Percentiles rank a stretch among this genome's conserved stretches.
Evolutionary conservation across 2,329 filamentous ascomycete genomes (phyloP).

Genomic region (Talaromyces rugulosus): DNA sequence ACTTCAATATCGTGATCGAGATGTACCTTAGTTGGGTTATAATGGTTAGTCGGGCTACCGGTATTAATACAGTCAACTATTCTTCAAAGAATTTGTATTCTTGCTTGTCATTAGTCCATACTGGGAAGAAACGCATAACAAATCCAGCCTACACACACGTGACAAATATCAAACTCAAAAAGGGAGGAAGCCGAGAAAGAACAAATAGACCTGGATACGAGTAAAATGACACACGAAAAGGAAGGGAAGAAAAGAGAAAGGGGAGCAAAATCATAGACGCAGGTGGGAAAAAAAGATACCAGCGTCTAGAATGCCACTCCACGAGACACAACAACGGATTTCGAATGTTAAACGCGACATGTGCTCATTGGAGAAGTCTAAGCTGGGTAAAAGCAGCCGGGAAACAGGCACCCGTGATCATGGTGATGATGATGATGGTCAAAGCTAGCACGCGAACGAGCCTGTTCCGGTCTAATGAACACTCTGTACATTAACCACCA

Average conservation of each 20-base stretch:
- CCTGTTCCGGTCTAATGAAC: conserved; percentile 1
- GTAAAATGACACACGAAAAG: conserved; percentile 11
- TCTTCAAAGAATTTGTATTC: conserved; percentile 16
- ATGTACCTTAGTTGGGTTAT: not conserved
- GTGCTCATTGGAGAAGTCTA: not conserved
- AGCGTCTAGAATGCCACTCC: not conserved
- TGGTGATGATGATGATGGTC: not conserved
- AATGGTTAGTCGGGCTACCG: not conserved
- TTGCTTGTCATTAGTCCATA: conserved; percentile 33
- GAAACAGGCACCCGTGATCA: not conserved
- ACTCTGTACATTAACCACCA: not conserved
- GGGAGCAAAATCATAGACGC: not conserved
- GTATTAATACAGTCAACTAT: not conserved
- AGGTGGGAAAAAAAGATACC: not conserved
- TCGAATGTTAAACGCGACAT: not conserved
- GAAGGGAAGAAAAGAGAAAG: not conserved
- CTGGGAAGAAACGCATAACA: conserved; percentile 15
- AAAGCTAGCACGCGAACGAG: not conserved
- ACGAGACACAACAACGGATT: not conserved
- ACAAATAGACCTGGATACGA: conserved; percentile 11
- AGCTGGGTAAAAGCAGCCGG: not conserved
- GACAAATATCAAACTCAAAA: conserved; percentile 8
- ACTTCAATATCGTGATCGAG: not conserved
- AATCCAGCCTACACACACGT: conserved; percentile 13
- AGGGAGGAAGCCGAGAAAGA: conserved; percentile 1